phyloP scores from a whole-genome alignment of 2,329 filamentous ascomycete species.

The Pseudonectria buxi region DNA sequence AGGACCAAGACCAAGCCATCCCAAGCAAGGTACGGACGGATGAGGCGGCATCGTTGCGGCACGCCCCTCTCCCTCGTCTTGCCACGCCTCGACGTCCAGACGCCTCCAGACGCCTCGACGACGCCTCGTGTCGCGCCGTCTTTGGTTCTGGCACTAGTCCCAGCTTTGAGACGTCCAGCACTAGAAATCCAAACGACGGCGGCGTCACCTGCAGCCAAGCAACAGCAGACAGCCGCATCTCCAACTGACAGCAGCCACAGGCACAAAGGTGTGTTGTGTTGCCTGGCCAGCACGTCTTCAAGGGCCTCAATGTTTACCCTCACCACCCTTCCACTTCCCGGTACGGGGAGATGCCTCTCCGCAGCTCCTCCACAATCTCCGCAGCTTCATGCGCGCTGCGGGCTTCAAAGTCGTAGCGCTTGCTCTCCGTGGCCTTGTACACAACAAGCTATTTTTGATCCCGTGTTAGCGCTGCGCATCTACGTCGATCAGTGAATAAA shows the following conservation, averaged over 20 bases:
- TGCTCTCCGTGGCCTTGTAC: slow-evolving; percentile 68
- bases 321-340: slow-evolving; percentile 32
- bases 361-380: slow-evolving; percentile 74
- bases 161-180: too few relatives aligned
- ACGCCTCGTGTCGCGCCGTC: too few relatives aligned
- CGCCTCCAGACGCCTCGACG: too few relatives aligned
- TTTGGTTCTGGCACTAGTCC: too few relatives aligned
- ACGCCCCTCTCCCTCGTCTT: too few relatives aligned
- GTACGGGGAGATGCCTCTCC: slow-evolving; percentile 66
- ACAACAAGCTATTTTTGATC: slow-evolving; percentile 51
- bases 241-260: background rate
- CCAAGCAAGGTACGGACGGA: too few relatives aligned
- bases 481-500: background rate
- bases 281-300: background rate
- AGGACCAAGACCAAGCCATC: too few relatives aligned
- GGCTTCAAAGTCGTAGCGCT: slow-evolving; percentile 82
- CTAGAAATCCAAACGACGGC: too few relatives aligned
- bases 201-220: too few relatives aligned
- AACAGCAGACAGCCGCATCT: background rate
- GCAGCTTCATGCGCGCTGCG: slow-evolving; percentile 62
- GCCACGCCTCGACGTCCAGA: too few relatives aligned
- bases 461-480: slow-evolving; percentile 7
- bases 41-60: too few relatives aligned
- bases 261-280: too few relatives aligned
- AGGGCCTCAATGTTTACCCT: background rate